Evolutionary conservation across 2,329 filamentous ascomycete species (phyloP).

Genomic region (Colletotrichum navitas): DNA sequence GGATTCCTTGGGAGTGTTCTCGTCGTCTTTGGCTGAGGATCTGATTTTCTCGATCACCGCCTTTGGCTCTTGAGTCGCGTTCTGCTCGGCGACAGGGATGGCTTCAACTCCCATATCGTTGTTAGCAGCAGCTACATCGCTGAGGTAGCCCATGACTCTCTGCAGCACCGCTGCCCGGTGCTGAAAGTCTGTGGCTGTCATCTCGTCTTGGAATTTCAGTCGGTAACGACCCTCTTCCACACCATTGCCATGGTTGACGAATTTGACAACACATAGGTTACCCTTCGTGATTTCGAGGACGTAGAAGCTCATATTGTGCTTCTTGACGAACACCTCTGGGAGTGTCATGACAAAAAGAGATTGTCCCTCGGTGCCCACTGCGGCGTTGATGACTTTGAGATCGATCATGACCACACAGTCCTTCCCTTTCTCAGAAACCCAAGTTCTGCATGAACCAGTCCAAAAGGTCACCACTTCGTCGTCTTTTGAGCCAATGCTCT

Average conservation of each 20-base stretch:
- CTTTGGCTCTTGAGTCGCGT: background rate
- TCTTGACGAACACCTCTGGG: background rate
- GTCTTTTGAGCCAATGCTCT: background rate
- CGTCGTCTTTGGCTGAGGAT: background rate
- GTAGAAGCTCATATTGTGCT: conserved; percentile 6
- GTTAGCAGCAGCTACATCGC: background rate
- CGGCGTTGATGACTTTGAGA: conserved; percentile 2
- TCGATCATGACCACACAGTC: background rate
- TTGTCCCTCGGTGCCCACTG: background rate
- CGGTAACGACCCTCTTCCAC: background rate
- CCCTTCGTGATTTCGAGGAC: background rate
- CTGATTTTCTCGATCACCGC: background rate
- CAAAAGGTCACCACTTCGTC: background rate
- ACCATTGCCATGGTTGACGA: background rate
- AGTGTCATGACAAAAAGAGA: background rate
- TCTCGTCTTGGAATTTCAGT: background rate
- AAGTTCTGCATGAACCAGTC: background rate
- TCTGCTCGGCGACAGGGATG: background rate
- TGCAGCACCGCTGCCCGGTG: background rate
- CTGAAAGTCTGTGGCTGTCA: background rate
- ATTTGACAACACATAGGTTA: background rate
- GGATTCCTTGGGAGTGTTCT: background rate
- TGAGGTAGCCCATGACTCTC: conserved; percentile 1
- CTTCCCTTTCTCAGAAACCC: background rate
- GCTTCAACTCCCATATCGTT: background rate